These are phyloP conservation scores for Talaromyces pinophilus DNA, from an alignment of 2,329 filamentous ascomycete species.

Conservation along the genomic window DNA sequence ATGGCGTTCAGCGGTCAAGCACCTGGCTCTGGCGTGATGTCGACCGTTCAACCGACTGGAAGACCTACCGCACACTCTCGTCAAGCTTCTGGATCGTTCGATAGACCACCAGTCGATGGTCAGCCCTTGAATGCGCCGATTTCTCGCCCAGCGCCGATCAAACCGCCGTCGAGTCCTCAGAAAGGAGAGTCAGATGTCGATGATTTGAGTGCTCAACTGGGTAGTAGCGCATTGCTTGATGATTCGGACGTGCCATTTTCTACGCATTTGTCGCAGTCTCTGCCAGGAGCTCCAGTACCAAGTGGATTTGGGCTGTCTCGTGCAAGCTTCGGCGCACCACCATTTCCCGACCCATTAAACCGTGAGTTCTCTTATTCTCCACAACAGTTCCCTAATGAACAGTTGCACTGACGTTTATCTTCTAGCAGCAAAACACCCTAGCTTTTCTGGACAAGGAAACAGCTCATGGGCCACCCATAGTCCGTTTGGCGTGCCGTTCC, in stretches of 20 bases:
- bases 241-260: constrained; percentile 70
- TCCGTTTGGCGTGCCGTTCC: constrained; percentile 45
- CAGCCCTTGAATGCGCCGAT: constrained; percentile 69
- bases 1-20: constrained; percentile 47
- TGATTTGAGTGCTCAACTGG: constrained; percentile 74
- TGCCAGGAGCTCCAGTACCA: constrained; percentile 56
- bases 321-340: constrained; percentile 45
- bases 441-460: constrained; percentile 35
- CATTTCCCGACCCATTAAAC: constrained; percentile 47
- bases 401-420: constrained; percentile 25
- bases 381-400: not conserved
- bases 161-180: constrained; percentile 71
- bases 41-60: constrained; percentile 28
- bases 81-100: constrained; percentile 68
- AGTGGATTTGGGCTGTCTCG: constrained; percentile 48
- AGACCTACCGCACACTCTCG: constrained; percentile 64
- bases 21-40: constrained; percentile 34
- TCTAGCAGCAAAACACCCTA: constrained; percentile 36
- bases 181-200: constrained; percentile 62
- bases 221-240: constrained; percentile 82
- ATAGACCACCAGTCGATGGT: constrained; percentile 61
- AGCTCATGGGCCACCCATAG: constrained; percentile 39
- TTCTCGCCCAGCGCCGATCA: constrained; percentile 80
- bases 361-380: constrained; percentile 35
- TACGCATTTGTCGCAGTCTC: constrained; percentile 45